Evolutionary conservation across 495 filamentous ascomycete species (phyloP), one percentile per base, ranked within the genome.

Genomic region (Podospora didyma): DNA sequence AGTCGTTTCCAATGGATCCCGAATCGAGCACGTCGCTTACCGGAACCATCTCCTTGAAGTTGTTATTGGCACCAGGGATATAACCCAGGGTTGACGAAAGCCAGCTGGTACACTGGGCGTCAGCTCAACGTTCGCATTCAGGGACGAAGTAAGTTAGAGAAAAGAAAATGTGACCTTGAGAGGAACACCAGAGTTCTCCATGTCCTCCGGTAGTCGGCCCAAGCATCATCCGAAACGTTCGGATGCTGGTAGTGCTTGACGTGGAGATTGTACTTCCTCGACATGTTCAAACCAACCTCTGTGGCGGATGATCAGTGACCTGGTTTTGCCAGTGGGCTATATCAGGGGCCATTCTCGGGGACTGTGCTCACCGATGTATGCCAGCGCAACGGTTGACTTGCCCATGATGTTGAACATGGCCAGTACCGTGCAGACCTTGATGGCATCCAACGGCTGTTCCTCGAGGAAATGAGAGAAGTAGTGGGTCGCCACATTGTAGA

Each of bases 211-310:
- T 47, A 47, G 16, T 47, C 45, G 5, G 45, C 22, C 45, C 45
- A 47, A 1, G 19, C 17, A 19, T 47, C 20, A 22, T 26, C 22
- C 20, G 45, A 47, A 3, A 47, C 22, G 10, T 2, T 16, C 10
- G 45, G 45, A 22, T 47, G n/a, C n/a, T 22, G 45, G 45, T 22
- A 26, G 11, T 47, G 19, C 14, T 26, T 47, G 22, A 47, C 22
- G 16, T 47, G 45, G 6, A 47, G 45, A 19, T 12, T 47, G 22
- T 47, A 26, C 19, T 26, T 47, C 20, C 22, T 47, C 22, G 45
- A 20, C 45, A 47, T 47, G 16, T 47, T 47, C 20, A 47, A 26
- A 14, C 45, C 45, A 22, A 47, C 45, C 45, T 47, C 45, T 47
- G 2, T 12, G 45, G 19, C 5, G 0, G 22, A 2, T 47, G 45